Conservation (phyloP, 305 asterid genomes). For the Rubia peregrina region DNA sequence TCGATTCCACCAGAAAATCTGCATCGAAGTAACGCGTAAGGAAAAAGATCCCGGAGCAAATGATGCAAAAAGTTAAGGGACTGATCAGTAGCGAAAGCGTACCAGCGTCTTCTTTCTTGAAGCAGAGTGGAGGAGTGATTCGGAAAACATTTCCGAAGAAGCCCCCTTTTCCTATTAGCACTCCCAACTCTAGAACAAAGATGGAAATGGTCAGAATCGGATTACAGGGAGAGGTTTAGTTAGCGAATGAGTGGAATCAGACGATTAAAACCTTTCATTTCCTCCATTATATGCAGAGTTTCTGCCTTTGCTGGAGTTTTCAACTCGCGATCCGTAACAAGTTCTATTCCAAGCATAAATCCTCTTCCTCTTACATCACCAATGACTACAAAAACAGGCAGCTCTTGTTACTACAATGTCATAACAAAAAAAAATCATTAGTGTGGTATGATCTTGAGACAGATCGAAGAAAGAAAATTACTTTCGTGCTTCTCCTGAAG, state of each 20-base stretch:
- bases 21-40: constrained; percentile 11
- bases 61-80: background rate
- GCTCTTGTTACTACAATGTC: background rate
- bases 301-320: constrained; percentile 76
- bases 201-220: background rate
- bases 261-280: constrained; percentile 55
- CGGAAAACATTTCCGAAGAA: constrained; percentile 62
- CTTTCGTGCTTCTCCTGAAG: constrained; percentile 59
- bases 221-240: background rate
- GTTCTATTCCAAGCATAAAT: constrained; percentile 74
- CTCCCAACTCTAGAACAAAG: constrained; percentile 48
- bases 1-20: constrained; percentile 67
- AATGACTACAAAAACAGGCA: constrained; percentile 37
- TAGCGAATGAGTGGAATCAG: background rate
- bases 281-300: constrained; percentile 56
- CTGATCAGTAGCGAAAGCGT: constrained; percentile 1
- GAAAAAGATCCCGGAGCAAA: background rate
- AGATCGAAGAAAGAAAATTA: constrained; percentile 17
- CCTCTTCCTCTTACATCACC: constrained; percentile 87
- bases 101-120: constrained; percentile 74
- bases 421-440: background rate
- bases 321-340: constrained; percentile 53
- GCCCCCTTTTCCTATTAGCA: constrained; percentile 72
- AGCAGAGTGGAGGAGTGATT: constrained; percentile 75
- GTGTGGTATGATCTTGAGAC: background rate